A percentile compares a stretch with the other conserved stretches of the same genome.
Evolutionary conservation across 192 early-diverging fungal species (phyloP).

Genomic region (Podila verticillata): DNA sequence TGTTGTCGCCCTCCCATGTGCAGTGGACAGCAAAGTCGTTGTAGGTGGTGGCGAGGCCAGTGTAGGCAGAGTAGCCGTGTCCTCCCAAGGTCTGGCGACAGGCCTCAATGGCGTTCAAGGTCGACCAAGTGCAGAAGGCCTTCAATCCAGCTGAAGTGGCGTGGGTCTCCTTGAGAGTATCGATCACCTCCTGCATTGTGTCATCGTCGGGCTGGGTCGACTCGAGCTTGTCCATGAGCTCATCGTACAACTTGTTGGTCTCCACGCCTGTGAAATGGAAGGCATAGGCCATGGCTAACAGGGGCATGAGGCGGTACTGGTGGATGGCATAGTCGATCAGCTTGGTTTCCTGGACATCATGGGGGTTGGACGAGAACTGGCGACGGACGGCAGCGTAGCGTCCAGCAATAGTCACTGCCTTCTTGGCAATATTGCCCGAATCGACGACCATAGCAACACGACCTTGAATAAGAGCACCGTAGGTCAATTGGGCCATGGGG

Average conservation of each 20-base stretch:
- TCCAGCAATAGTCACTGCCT: conserved; percentile 90
- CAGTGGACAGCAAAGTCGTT: conserved; percentile 89
- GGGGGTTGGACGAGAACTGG: conserved; percentile 77
- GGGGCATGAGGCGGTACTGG: conserved; percentile 89
- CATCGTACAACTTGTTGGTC: conserved; percentile 78
- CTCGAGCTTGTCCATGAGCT: conserved; percentile 79
- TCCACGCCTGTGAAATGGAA: conserved; percentile 89
- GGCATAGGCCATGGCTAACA: conserved; percentile 91
- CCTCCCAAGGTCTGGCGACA: conserved; percentile 91
- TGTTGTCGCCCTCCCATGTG: conserved; percentile 92
- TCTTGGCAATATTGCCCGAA: conserved; percentile 86
- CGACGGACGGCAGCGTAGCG: conserved; percentile 92
- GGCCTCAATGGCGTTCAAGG: conserved; percentile 87
- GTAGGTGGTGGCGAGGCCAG: conserved; percentile 86
- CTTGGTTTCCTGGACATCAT: conserved; percentile 78
- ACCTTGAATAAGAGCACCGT: conserved; percentile 86
- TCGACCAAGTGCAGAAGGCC: conserved; percentile 92
- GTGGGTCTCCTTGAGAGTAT: conserved; percentile 88
- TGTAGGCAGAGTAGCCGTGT: conserved; percentile 92
- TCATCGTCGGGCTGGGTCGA: conserved; percentile 68
- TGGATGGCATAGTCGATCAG: conserved; percentile 92
- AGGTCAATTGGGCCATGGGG: conserved; percentile 81
- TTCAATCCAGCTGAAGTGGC: conserved; percentile 91
- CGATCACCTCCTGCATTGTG: conserved; percentile 68
- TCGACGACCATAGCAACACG: conserved; percentile 84